These are phyloP conservation scores for Mycena epipterygia DNA, from an alignment of 768 basidiomycete species.

Conservation along the genomic window DNA sequence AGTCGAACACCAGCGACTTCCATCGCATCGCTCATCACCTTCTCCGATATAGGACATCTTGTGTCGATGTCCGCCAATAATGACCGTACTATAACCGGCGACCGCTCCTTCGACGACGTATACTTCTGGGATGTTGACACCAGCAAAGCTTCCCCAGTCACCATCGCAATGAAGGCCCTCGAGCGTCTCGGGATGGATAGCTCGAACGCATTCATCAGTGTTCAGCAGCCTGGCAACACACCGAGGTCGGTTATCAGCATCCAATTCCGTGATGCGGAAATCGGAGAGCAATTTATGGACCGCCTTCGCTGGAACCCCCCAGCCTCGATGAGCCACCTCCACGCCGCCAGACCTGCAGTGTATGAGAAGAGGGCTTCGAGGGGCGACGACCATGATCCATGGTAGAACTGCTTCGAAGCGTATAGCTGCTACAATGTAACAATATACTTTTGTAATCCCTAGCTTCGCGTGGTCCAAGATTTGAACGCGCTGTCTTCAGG, in stretches of 20 bases:
- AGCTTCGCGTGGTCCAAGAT: too few species aligned
- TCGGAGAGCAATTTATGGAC: conserved; percentile 2
- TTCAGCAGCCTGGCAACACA: neutral
- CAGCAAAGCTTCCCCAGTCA: neutral
- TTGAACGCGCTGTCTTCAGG: too few species aligned
- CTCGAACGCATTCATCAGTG: neutral
- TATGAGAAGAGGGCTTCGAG: neutral
- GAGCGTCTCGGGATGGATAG: neutral
- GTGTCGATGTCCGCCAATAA: neutral
- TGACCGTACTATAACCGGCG: neutral
- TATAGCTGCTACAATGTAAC: too few species aligned
- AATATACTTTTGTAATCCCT: too few species aligned
- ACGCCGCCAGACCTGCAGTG: neutral
- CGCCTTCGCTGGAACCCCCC: neutral
- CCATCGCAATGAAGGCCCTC: neutral
- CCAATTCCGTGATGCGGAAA: neutral
- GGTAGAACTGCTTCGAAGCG: too few species aligned
- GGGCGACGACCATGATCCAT: too few species aligned
- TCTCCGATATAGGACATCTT: too few species aligned
- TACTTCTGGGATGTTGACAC: conserved; percentile 5
- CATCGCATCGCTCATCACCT: too few species aligned
- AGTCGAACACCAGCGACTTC: neutral
- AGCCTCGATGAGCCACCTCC: neutral
- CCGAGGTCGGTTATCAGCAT: conserved; percentile 6
- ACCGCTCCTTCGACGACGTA: neutral